These are phyloP conservation scores for Rutstroemia sp. DNA, from an alignment of 2,329 filamentous ascomycete species.

Conservation along the genomic window DNA sequence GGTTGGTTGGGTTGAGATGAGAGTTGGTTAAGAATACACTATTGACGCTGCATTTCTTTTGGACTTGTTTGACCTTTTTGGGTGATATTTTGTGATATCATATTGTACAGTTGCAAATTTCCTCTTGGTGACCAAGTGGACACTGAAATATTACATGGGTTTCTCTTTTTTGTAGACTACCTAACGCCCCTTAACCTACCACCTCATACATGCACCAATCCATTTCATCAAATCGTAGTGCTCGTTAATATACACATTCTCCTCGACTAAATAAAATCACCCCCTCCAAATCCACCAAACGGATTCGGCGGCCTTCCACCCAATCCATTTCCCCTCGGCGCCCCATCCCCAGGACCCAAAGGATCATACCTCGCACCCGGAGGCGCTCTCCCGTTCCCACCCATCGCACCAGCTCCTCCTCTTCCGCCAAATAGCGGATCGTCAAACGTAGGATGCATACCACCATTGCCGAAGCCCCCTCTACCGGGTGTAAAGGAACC, in stretches of 20 bases:
- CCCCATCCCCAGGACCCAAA: conserved; percentile 59
- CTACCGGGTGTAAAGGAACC: conserved; percentile 55
- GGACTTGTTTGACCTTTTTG: neutral
- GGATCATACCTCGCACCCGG: conserved; percentile 92
- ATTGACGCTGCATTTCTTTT: no score
- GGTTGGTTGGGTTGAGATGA: neutral
- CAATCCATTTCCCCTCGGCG: conserved; percentile 35
- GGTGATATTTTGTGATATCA: neutral
- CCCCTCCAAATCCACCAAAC: conserved; percentile 49
- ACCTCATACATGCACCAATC: neutral
- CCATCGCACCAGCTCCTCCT: conserved; percentile 34
- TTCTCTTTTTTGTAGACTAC: neutral
- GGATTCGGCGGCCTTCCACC: conserved; percentile 45
- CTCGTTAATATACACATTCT: neutral
- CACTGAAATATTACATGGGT: no score
- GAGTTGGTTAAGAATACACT: neutral
- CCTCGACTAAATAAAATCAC: conserved; percentile 43
- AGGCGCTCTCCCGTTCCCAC: conserved; percentile 52
- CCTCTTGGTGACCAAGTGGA: no score
- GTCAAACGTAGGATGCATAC: conserved; percentile 93
- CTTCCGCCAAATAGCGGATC: conserved; percentile 71
- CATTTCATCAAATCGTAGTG: neutral
- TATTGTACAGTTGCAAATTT: neutral
- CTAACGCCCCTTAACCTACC: neutral
- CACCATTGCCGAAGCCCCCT: conserved; percentile 48